Base-by-base conservation (phyloP, 176 grass and related monocot genomes). In the Avena eriantha region DNA sequence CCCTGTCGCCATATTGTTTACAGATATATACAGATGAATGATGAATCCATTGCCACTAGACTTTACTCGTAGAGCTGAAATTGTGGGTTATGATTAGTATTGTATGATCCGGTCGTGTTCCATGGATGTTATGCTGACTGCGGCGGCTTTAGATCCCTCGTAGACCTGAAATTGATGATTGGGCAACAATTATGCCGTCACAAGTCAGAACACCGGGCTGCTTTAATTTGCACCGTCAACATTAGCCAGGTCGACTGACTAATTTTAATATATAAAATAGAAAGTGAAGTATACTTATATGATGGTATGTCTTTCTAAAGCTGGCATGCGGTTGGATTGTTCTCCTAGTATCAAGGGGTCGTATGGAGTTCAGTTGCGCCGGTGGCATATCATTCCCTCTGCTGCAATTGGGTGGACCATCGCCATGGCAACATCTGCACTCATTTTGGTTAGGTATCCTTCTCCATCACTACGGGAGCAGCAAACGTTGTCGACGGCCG, bases 1-100 rank as follows among this genome's bases (percentile, higher is more conserved):
- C 23, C 16, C 73, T 76, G 47, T 76, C 73, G 47, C 73, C 73
- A 3, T 75, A 46, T 75, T 75, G 15, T 75, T 76, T 51, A 76
- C 51, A 17, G 47, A 51, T 17, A 41, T 41, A 41, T 51, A 76
- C 51, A 17, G 47, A 51, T 17, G 34, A 3, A 68, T 68, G 45
- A 51, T 75, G 72, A 51, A 31, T 75, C 72, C 45, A 50, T 51
- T 23, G 72, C 47, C 72, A 29, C 29, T 29, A 29, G 29, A 29
- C 29, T 29, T 29, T 29, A 29, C 29, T 29, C 29, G 29, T 29
- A 29, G 29, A 29, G 29, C 29, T 29, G 29, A 29, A 29, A 29
- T 29, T 29, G 29, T 29, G 29, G 29, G 29, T 29, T 29, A 29
- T 29, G 29, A 24, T 47, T 23, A 73, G 21, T 17, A 16, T 67